Base-by-base conservation (phyloP, 73 alveolate genomes). In the Paramecium sexaurelia region DNA sequence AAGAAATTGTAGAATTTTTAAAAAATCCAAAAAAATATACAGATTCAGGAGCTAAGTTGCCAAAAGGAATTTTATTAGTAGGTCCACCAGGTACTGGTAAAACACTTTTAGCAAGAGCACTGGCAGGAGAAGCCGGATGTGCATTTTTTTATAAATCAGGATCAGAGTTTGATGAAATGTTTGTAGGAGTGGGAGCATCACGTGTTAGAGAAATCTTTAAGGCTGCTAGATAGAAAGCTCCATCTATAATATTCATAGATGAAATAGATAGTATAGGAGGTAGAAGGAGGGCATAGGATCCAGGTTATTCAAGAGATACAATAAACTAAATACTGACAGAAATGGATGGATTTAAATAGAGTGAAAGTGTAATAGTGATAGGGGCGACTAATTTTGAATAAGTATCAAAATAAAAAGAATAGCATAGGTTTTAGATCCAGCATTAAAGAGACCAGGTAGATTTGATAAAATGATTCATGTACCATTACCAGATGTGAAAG, bases 21-120 rank as follows among this genome's bases (percentile, higher is more conserved):
- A 95, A 92, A 55, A 27, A 94, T 51, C 97, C 96, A 3, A 92
- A 55, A 13, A 87, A 92, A 85, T 96, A 93, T 93, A 84, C 78
- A 9, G 87, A 87, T 36, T 91, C 92, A 26, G 99, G 99, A 13
- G 99, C 99, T 7, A 93, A 95, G 55, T 92, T 96, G 36, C 97
- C 94, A 69, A 96, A 94, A 90, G 94, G 94, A 43, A 92, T 96
- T 47, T 91, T 96, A 69, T 91, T 96, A 9, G 95, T 94, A 13
- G 99, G 99, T n/a, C 92, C 94, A 43, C 99, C 99, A 5, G 99
- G 99, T 6, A 95, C 97, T 19, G 99, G 99, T 32, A 96, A 96
- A 85, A 96, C 99, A 17, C 92, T 96, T 19, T 88, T 97, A 22
- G 99, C 99, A n/a, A 97, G 98, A 95, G 99, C 99, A 0, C 93